Evolutionary conservation across 106 monocot genomes (phyloP), one percentile per base, ranked within the genome.

Genomic region (Apostasia ramifera): DNA sequence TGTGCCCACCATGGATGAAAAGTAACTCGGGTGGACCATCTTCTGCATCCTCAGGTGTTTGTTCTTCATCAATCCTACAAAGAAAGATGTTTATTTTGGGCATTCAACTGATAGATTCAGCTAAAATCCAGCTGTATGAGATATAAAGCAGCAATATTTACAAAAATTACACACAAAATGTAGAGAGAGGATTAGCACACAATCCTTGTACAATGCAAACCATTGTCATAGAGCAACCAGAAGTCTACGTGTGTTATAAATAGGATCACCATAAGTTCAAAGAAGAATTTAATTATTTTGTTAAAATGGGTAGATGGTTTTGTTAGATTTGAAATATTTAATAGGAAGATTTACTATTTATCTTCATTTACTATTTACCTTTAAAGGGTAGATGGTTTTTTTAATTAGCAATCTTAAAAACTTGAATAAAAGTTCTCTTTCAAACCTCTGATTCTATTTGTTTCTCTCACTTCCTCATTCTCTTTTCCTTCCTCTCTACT

Each of bases 1-100:
- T 98, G 77, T 98, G 97, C 0, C 97, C 97, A 0, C 97, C 97
- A 60, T 98, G 97, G 11, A 98, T 93, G 73, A 98, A 98, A 10
- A 98, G 68, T 44, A 98, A 71, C 75, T 92, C 92, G 1, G 97
- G 65, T 6, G 97, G 97, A 8, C 97, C 97, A 65, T 98, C 97
- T 53, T 90, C 87, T 8, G 90, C 89, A 72, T 98, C 97, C 53
- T 98, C 92, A 10, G 87, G 85, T 61, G 89, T 83, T 60, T 98
- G 97, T 68, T 84, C 92, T 37, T 77, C 83, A 49, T 93, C 92
- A 55, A 92, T 92, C 76, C 97, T 98, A 79, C 11, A 40, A 51
- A 63, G 59, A 60, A 41, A 26, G 26, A 26, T 26, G 26, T 26
- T 26, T 26, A 26, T 26, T 26, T 0, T 26, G 26, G 26, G 26